A percentile compares a stretch with the other conserved stretches of the same genome.
Evolutionary conservation across 352 stramenopile genomes (phyloP).

Genomic region (Nothophytophthora sp.): DNA sequence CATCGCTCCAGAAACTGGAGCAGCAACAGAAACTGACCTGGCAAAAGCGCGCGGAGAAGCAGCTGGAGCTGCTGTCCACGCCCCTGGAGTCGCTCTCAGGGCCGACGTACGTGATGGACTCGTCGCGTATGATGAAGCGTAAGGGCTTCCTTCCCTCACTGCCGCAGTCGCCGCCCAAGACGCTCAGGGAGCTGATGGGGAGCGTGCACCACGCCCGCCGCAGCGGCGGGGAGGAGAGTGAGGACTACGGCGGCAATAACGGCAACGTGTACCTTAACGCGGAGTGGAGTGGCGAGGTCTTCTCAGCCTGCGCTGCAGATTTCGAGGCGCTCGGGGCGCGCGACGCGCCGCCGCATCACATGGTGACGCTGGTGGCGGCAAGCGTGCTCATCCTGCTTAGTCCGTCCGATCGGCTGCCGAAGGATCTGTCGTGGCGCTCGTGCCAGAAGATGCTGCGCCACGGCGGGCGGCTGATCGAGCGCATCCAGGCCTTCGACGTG

Average conservation of each 20-base stretch:
- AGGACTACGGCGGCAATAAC: slow-evolving; percentile 13
- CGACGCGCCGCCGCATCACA: slow-evolving; percentile 51
- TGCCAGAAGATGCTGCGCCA: slow-evolving; percentile 63
- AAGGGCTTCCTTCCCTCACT: slow-evolving; percentile 65
- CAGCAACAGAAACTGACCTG: slow-evolving; percentile 35
- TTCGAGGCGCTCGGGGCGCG: slow-evolving; percentile 50
- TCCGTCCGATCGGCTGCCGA: slow-evolving; percentile 65
- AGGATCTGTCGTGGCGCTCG: slow-evolving; percentile 70
- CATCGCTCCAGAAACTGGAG: slow-evolving; percentile 14
- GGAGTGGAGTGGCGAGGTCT: slow-evolving; percentile 41
- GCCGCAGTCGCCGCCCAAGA: slow-evolving; percentile 59
- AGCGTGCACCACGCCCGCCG: slow-evolving; percentile 33
- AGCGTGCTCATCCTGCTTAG: slow-evolving; percentile 76
- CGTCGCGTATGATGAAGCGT: slow-evolving; percentile 75
- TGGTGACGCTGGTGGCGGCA: slow-evolving; percentile 57
- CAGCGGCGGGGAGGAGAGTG: slow-evolving; percentile 9
- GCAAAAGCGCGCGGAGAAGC: slow-evolving; percentile 68
- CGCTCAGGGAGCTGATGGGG: slow-evolving; percentile 56
- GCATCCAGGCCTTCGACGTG: slow-evolving; percentile 42
- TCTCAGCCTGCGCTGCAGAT: slow-evolving; percentile 39
- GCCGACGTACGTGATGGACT: slow-evolving; percentile 64
- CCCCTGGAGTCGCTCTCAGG: slow-evolving; percentile 57
- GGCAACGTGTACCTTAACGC: slow-evolving; percentile 11
- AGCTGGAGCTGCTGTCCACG: slow-evolving; percentile 70
- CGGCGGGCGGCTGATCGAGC: slow-evolving; percentile 50